Percentiles rank a stretch among this genome's conserved stretches.
Evolutionary conservation across 345 rosid species (phyloP).

Genomic region (Lumnitzera littorea): DNA sequence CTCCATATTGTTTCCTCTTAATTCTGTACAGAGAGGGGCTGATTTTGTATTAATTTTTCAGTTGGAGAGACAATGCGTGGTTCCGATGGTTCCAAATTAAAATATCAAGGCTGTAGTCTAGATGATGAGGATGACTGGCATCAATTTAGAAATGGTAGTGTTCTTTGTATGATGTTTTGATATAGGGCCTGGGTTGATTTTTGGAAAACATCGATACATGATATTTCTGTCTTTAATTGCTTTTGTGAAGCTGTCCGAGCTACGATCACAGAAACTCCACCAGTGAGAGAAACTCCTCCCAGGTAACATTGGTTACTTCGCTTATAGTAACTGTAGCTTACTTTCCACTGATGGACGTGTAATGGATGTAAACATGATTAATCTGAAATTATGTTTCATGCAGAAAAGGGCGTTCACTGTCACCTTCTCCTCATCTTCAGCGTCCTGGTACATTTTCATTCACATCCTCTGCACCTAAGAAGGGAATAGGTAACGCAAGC

Average conservation of each 20-base stretch:
- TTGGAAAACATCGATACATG: background rate
- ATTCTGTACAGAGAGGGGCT: background rate
- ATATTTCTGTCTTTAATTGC: constrained; percentile 21
- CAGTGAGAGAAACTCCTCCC: constrained; percentile 19
- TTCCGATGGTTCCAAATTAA: constrained; percentile 43
- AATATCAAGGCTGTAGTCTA: constrained; percentile 49
- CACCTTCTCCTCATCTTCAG: constrained; percentile 55
- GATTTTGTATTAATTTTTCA: constrained; percentile 16
- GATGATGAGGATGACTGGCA: constrained; percentile 69
- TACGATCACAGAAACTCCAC: constrained; percentile 57
- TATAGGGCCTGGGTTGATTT: background rate
- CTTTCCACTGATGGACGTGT: background rate
- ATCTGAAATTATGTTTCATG: constrained; percentile 5
- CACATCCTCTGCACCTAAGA: constrained; percentile 53
- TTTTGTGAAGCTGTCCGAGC: constrained; percentile 57
- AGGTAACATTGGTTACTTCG: constrained; percentile 30
- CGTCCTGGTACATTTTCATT: constrained; percentile 73
- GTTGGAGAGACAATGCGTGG: constrained; percentile 79
- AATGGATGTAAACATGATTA: background rate
- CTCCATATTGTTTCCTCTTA: constrained; percentile 4
- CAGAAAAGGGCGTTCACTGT: constrained; percentile 61
- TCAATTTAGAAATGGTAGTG: constrained; percentile 62
- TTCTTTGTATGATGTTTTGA: constrained; percentile 5
- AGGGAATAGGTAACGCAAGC: constrained; percentile 45
- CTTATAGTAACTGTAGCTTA: background rate